Base-by-base conservation (phyloP, 23 red algal species). In the Porphyridium purpureum region DNA sequence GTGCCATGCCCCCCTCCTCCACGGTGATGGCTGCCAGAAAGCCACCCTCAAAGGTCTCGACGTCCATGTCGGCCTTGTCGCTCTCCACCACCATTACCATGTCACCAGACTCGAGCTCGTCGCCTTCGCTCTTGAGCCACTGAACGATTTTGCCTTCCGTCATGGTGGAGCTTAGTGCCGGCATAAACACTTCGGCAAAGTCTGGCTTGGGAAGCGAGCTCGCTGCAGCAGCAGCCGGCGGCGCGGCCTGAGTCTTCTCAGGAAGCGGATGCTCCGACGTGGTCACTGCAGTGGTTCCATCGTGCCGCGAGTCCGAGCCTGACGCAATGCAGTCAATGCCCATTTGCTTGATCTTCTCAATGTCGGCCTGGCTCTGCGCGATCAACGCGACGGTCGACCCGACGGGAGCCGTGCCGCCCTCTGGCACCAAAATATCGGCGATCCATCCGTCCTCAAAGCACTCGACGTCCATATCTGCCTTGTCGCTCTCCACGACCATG, bases 391-490 rank as follows among this genome's bases (percentile, higher is more conserved):
- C 79, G 0, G 90, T 72, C 4, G 66, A 69, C 4, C 90, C 90
- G 24, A 85, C 78, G 8, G 64, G 47, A n/a, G 70, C 71, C 8
- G 66, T 71, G 23, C 74, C 90, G 35, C 90, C 90, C 60, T 86
- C 79, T 31, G 82, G 74, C 17, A 82, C 69, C 48, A 80, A 44
- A 49, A 86, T 70, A 4, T 48, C 29, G n/a, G 90, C 90, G 3
- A 98, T 57, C 57, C 68, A 98, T 21, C 90, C 90, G 2, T 56
- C 25, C 47, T 85, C 78, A 33, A 98, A 98, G 1, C 72, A 67
- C 64, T 86, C 78, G 3, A 98, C 90, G 23, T 98, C 90, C 90
- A 98, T 98, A 38, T 98, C 90, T 27, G 90, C 90, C 60, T 98
- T 98, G 71, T 98, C 90, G 47, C 68, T 78, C 50, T 85, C 72